Conservation (phyloP, 164 flowering plant species). For the Umbilicus rupestris region DNA sequence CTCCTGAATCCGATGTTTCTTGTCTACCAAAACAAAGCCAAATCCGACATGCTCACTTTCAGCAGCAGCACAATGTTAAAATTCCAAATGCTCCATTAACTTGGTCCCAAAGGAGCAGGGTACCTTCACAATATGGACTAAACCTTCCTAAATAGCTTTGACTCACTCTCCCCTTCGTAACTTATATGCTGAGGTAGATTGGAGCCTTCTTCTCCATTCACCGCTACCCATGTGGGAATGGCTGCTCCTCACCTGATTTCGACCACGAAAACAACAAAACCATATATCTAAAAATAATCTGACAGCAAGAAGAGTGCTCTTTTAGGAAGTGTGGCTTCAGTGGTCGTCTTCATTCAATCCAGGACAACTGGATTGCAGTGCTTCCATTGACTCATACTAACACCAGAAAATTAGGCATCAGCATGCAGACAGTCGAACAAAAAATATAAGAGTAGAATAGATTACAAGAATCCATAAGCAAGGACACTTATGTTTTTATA, state of each 20-base stretch:
- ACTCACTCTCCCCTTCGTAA: no score
- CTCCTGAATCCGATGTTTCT: background rate
- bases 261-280: background rate
- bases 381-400: conserved; percentile 80
- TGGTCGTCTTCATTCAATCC: conserved; percentile 86
- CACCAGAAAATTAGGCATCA: conserved; percentile 11
- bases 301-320: background rate
- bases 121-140: no score
- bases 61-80: background rate
- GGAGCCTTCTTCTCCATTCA: no score
- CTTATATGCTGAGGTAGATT: no score
- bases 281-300: background rate
- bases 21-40: background rate
- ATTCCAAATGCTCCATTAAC: background rate
- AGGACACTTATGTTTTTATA: background rate
- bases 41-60: background rate
- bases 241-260: no score
- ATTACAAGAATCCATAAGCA: background rate
- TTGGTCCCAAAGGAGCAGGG: background rate
- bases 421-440: background rate
- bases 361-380: conserved; percentile 65
- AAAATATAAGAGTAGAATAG: background rate
- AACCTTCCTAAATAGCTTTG: no score
- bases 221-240: no score
- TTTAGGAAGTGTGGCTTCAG: conserved; percentile 17